A percentile compares a stretch with the other conserved stretches of the same genome.
These are phyloP conservation scores for Colletotrichum cordylinicola DNA, from an alignment of 2,329 filamentous ascomycete genomes.

Conservation along the genomic window DNA sequence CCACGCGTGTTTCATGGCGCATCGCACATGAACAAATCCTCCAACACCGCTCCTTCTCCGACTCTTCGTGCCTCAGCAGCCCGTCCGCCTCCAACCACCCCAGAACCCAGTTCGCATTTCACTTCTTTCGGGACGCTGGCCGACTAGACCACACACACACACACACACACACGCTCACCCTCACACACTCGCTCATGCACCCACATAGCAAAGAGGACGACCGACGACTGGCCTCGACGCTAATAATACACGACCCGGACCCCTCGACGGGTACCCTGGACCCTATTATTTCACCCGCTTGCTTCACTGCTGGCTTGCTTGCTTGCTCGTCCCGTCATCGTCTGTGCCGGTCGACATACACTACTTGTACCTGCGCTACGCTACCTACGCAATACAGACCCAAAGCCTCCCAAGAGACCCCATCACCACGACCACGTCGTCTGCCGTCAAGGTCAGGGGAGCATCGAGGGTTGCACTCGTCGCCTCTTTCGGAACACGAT, in stretches of 20 bases:
- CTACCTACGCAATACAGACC: not conserved
- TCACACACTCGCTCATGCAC: not conserved
- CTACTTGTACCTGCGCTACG: not conserved
- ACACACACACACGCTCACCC: not conserved
- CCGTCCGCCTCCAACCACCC: not conserved
- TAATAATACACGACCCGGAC: not conserved
- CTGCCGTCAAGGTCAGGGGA: slow-evolving; percentile 13
- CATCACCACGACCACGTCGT: not conserved
- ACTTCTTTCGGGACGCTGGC: not conserved
- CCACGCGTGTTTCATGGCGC: slow-evolving; percentile 2
- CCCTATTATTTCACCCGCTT: not conserved
- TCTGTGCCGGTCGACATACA: not conserved
- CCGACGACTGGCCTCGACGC: not conserved
- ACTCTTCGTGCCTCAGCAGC: slow-evolving; percentile 15
- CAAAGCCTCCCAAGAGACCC: not conserved
- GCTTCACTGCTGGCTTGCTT: not conserved
- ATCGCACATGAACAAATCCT: not conserved
- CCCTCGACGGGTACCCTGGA: not conserved
- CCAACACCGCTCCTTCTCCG: not conserved
- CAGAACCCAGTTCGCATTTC: not conserved
- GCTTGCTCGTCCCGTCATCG: not conserved
- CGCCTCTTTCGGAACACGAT: not conserved
- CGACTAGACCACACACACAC: not conserved
- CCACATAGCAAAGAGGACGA: not conserved
- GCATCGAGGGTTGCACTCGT: slow-evolving; percentile 11